A percentile compares a stretch with the other conserved stretches of the same genome.
Conservation (phyloP, 306 rosid genomes). For the Glycine tomentella region DNA sequence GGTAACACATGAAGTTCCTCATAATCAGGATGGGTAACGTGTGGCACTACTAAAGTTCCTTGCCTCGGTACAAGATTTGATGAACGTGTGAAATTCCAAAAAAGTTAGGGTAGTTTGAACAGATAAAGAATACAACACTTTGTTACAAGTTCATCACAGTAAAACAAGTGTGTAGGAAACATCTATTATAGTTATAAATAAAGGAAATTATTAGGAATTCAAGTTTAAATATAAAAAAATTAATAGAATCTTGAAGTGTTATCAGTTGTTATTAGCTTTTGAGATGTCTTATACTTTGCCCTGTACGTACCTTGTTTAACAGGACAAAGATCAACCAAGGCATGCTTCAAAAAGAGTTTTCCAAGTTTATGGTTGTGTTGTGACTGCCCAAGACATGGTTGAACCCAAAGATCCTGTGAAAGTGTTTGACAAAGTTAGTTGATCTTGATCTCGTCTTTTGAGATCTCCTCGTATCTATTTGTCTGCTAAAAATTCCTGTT, state of each 20-base stretch:
- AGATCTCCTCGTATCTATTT: constrained; percentile 21
- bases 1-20: not conserved
- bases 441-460: constrained; percentile 24
- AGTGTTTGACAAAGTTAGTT: constrained; percentile 78
- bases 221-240: not conserved
- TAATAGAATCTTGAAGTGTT: constrained; percentile 20
- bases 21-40: not conserved
- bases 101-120: not conserved
- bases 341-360: constrained; percentile 74
- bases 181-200: constrained; percentile 2
- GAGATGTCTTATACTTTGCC: constrained; percentile 29
- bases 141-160: constrained; percentile 10
- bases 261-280: constrained; percentile 27
- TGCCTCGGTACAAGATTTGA: too few relatives aligned
- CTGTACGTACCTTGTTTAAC: constrained; percentile 40
- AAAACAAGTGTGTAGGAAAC: constrained; percentile 4
- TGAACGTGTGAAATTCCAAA: not conserved
- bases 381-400: constrained; percentile 81
- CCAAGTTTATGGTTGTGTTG: constrained; percentile 91
- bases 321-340: constrained; percentile 64
- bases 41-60: too few relatives aligned
- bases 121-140: constrained; percentile 9
- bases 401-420: constrained; percentile 63
- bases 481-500: constrained; percentile 15
- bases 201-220: constrained; percentile 16